Evolutionary conservation across 2,329 filamentous ascomycete genomes (phyloP).

Genomic region (Colletotrichum sp.): DNA sequence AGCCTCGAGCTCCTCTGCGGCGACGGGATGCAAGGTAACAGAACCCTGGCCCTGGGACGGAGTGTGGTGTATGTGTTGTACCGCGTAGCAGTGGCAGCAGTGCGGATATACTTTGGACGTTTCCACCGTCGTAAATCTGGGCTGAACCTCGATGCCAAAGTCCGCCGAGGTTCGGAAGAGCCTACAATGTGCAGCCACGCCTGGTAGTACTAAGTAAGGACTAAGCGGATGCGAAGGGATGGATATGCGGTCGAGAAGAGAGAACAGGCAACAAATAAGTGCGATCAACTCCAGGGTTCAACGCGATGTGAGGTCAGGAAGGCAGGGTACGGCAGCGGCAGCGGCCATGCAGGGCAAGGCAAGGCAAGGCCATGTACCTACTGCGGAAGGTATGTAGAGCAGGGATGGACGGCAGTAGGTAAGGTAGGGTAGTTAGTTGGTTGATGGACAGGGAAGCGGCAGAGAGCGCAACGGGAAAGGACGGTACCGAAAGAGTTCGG

Average conservation of each 20-base stretch:
- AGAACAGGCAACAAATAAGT: background rate
- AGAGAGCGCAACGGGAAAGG: background rate
- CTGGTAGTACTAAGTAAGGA: background rate
- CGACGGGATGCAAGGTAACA: background rate
- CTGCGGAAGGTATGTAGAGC: background rate
- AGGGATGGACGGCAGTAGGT: background rate
- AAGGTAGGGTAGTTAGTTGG: background rate
- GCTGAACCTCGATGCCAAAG: background rate
- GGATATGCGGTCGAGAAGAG: background rate
- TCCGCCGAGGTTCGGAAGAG: background rate
- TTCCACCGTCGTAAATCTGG: background rate
- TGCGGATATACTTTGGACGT: background rate
- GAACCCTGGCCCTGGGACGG: background rate
- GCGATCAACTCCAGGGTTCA: background rate
- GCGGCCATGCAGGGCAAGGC: background rate
- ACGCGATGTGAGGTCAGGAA: background rate
- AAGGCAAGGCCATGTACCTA: background rate
- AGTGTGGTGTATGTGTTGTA: background rate
- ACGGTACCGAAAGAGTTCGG: slow-evolving; percentile 4
- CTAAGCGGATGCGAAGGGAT: background rate
- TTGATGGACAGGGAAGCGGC: background rate
- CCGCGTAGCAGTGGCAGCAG: background rate
- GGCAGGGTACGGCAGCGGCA: background rate
- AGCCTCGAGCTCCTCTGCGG: background rate
- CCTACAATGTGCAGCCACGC: background rate